Evolutionary conservation across 1,139 yeast genomes (phyloP).

Genomic region (Candida sojae): DNA sequence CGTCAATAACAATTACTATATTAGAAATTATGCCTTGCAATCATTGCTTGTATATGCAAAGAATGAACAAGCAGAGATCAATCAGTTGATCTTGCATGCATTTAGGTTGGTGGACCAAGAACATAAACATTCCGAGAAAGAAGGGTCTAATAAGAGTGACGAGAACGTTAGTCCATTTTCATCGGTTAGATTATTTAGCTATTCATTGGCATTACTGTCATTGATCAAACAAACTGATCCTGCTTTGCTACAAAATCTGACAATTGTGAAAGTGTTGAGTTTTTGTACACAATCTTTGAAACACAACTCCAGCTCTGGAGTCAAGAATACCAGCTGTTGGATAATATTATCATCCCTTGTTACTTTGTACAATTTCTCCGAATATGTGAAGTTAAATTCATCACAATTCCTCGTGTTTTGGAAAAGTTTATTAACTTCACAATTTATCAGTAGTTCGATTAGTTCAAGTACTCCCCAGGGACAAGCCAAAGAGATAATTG

Average conservation of each 20-base stretch:
- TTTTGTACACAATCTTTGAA: conserved; percentile 51
- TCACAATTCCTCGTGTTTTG: conserved; percentile 78
- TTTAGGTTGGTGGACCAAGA: conserved; percentile 38
- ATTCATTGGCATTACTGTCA: conserved; percentile 40
- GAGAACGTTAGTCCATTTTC: conserved; percentile 26
- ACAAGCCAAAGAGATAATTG: conserved; percentile 32
- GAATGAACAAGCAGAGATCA: conserved; percentile 37
- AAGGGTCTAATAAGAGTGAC: conserved; percentile 13
- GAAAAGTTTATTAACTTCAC: conserved; percentile 74
- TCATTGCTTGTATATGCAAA: conserved; percentile 34
- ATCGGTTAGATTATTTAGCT: conserved; percentile 30
- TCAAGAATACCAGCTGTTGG: conserved; percentile 57
- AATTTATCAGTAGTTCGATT: conserved; percentile 34
- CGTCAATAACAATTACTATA: conserved; percentile 34
- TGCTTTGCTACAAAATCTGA: conserved; percentile 40
- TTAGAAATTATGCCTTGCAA: conserved; percentile 37
- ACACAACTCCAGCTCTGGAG: conserved; percentile 28
- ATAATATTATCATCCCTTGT: conserved; percentile 73
- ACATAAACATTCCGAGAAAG: conserved; percentile 24
- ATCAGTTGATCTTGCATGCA: conserved; percentile 34
- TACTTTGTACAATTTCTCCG: conserved; percentile 60
- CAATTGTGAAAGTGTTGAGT: conserved; percentile 44
- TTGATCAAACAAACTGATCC: conserved; percentile 41
- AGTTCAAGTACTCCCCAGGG: conserved; percentile 20
- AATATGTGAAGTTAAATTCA: conserved; percentile 67